Percentiles rank a stretch among this genome's conserved stretches.
phyloP scores from a whole-genome alignment of 257 asterid genomes.

The Dorcoceras hygrometricum region DNA sequence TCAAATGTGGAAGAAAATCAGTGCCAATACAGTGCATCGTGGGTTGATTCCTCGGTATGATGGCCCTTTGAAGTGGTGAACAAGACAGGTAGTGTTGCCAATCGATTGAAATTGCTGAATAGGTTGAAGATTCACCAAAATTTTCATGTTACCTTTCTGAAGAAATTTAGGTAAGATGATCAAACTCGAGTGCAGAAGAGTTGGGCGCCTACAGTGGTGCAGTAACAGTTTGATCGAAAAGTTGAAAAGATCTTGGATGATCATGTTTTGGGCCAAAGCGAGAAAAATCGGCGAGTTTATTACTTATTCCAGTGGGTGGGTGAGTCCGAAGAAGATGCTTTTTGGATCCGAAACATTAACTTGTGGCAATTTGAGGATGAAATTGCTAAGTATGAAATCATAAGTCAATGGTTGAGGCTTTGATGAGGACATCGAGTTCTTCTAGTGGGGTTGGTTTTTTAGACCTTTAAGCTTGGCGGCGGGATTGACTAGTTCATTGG shows the following conservation, averaged over 20 bases:
- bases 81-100: background rate
- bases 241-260: background rate
- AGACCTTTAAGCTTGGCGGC: too few relatives aligned
- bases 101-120: background rate
- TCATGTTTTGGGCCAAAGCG: background rate
- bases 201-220: background rate
- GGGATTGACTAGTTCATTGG: too few relatives aligned
- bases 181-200: background rate
- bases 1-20: background rate
- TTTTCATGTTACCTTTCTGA: background rate
- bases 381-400: too few relatives aligned
- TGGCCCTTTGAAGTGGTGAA: background rate
- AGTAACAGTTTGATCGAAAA: background rate
- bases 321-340: background rate
- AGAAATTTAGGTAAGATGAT: background rate
- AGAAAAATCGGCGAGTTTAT: too few relatives aligned
- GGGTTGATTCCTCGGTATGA: background rate
- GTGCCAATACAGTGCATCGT: background rate
- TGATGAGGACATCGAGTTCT: too few relatives aligned
- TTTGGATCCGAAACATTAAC: too few relatives aligned
- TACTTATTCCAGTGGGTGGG: background rate
- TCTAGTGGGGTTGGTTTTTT: too few relatives aligned
- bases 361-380: too few relatives aligned
- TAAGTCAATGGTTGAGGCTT: too few relatives aligned
- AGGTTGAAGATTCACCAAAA: background rate